A percentile compares a stretch with the other conserved stretches of the same genome.
These are phyloP conservation scores for Verruconis gallopava DNA, from an alignment of 2,329 filamentous ascomycete species.

Conservation along the genomic window DNA sequence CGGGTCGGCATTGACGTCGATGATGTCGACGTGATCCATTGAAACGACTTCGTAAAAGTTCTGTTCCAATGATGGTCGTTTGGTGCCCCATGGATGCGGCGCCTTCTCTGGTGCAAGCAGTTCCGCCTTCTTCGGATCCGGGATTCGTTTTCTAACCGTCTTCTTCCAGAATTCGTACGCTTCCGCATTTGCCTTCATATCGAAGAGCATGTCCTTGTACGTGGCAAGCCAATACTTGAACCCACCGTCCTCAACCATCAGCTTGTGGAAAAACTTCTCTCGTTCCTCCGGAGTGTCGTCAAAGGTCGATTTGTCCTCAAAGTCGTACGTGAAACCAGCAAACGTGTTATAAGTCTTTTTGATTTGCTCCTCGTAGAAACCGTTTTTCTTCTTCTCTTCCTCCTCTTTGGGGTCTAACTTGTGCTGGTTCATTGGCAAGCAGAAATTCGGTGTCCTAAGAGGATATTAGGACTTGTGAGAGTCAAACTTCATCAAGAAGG, in stretches of 20 bases:
- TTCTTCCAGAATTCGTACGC: constrained; percentile 25
- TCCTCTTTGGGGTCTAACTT: constrained; percentile 39
- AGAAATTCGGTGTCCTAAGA: constrained; percentile 55
- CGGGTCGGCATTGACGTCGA: constrained; percentile 18
- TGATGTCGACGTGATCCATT: constrained; percentile 19
- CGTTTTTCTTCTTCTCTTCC: constrained; percentile 26
- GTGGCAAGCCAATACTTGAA: constrained; percentile 26
- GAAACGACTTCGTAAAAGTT: constrained; percentile 32
- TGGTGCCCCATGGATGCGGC: constrained; percentile 21
- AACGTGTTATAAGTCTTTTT: constrained; percentile 29
- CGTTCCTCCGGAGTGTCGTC: constrained; percentile 30
- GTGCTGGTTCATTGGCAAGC: constrained; percentile 46
- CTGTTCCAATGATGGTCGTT: constrained; percentile 34
- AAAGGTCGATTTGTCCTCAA: constrained; percentile 40
- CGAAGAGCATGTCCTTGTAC: constrained; percentile 25
- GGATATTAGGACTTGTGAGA: constrained; percentile 49
- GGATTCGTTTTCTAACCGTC: constrained; percentile 16
- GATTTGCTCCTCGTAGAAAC: constrained; percentile 40
- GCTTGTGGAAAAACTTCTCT: constrained; percentile 30
- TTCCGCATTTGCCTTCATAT: constrained; percentile 26
- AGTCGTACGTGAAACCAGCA: constrained; percentile 47
- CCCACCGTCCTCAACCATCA: constrained; percentile 21
- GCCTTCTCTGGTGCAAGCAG: constrained; percentile 16
- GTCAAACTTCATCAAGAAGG: constrained; percentile 8
- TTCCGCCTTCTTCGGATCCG: constrained; percentile 20